Percentiles rank a stretch among this genome's conserved stretches.
Conservation (phyloP, 208 protist genomes). For the Trypanosoma conorhini region DNA sequence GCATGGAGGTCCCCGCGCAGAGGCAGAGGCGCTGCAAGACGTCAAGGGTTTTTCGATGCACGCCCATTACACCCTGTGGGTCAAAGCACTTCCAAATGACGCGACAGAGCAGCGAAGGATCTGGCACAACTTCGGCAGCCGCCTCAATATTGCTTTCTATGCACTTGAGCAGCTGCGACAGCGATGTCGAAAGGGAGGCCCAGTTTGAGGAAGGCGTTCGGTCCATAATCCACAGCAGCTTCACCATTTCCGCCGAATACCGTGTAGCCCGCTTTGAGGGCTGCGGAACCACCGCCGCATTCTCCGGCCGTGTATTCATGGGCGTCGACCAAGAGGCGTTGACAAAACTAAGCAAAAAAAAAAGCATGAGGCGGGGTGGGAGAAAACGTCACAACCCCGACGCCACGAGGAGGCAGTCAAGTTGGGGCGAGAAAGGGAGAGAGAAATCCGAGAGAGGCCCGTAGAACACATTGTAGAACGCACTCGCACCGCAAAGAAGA, state of each 20-base stretch:
- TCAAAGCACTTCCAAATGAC: slow-evolving; percentile 47
- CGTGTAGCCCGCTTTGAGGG: slow-evolving; percentile 8
- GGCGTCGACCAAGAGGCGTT: background rate
- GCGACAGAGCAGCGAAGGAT: slow-evolving; percentile 40
- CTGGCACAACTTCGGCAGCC: slow-evolving; percentile 32
- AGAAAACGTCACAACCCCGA: background rate
- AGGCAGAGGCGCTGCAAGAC: slow-evolving; percentile 24
- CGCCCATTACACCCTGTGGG: slow-evolving; percentile 48
- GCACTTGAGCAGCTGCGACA: slow-evolving; percentile 17
- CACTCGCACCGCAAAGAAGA: background rate
- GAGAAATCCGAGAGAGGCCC: background rate
- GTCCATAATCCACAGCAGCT: slow-evolving; percentile 19
- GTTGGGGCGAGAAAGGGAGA: background rate
- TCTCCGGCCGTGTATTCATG: background rate
- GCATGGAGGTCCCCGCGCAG: background rate
- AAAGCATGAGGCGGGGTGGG: background rate
- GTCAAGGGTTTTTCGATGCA: slow-evolving; percentile 77
- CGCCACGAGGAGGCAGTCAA: background rate
- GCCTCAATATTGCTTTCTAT: slow-evolving; percentile 33
- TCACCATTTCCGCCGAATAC: slow-evolving; percentile 14
- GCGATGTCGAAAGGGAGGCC: slow-evolving; percentile 13
- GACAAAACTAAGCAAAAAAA: background rate
- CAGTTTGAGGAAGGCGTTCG: slow-evolving; percentile 26
- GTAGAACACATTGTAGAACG: background rate
- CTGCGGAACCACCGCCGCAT: slow-evolving; percentile 7